Evolutionary conservation across 805 yeast genomes (phyloP), one percentile per base, ranked within the genome.

Genomic region (Schizosaccharomyces pombe): DNA sequence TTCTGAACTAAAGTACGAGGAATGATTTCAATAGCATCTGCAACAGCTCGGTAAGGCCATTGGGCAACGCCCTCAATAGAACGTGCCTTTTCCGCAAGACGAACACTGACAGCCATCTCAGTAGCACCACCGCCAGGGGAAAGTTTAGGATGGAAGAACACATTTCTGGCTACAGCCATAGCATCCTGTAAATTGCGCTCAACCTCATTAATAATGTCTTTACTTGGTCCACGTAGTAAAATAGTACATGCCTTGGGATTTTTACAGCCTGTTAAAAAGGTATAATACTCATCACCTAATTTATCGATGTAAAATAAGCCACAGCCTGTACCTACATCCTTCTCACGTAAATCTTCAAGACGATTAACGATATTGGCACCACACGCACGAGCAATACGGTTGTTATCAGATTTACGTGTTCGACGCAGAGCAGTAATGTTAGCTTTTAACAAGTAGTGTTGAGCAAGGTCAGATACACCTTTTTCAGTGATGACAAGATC

Each of bases 71-170:
- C 98, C 67, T 86, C 95, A 60, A 91, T 77, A 53, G 79, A 74
- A 71, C 86, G 89, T 53, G 97, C 95, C 70, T 78, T 81, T 65
- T 87, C 95, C 16, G 94, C 76, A 57, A 91, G 74, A 60, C 74
- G 78, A 31, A 91, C 96, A 57, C 89, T 75, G 40, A 91, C 86
- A 2, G 97, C 97, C 97, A 91, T 91, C 71, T 91, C 98, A 30
- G 96, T 89, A 54, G 99, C 98, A 62, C 99, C 98, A 57, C 98
- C 99, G 62, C 99, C 99, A 53, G 99, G 99, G 1, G 95, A 76
- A 64, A 91, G 75, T 47, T 87, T 78, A 54, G 99, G 98, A 67
- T 89, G 94, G 61, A 89, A 79, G 74, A 85, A 75, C 34, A 91
- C 95, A 64, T 91, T 91, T 67, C 95, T 78, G 19, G 97, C 80